Evolutionary conservation across 768 basidiomycete genomes (phyloP).

Genomic region (Daedalea quercina): DNA sequence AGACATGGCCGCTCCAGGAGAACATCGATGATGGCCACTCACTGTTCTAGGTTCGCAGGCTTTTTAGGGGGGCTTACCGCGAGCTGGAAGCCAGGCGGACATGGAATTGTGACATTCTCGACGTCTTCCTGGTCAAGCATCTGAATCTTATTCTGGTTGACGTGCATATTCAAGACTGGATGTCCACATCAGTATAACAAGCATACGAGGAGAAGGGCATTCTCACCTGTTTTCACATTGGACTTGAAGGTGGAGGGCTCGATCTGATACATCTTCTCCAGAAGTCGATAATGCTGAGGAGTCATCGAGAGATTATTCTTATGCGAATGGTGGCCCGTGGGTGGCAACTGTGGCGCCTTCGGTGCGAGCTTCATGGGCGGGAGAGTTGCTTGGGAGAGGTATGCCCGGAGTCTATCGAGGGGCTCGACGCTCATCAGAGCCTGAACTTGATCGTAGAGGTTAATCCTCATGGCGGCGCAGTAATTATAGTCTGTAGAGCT

Average conservation of each 20-base stretch:
- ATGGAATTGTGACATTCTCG: constrained; percentile 19
- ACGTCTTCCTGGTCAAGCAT: not conserved
- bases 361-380: constrained; percentile 15
- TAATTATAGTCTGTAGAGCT: too few relatives aligned
- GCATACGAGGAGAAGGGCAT: too few relatives aligned
- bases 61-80: constrained; percentile 11
- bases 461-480: not conserved
- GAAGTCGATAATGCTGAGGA: constrained; percentile 41
- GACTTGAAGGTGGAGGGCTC: not conserved
- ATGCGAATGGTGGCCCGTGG: constrained; percentile 35
- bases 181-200: not conserved
- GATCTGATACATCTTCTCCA: constrained; percentile 38
- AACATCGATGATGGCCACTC: constrained; percentile 4
- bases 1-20: constrained; percentile 1
- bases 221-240: not conserved
- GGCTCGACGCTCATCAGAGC: not conserved
- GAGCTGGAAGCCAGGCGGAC: constrained; percentile 31
- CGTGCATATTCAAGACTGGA: not conserved
- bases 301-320: constrained; percentile 32
- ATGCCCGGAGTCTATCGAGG: not conserved
- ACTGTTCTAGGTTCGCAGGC: constrained; percentile 40
- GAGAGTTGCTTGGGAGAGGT: constrained; percentile 5
- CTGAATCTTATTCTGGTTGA: not conserved
- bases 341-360: constrained; percentile 8
- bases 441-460: not conserved